Conservation (phyloP, 148 eudicot species). For the Rhododendron simsii region DNA sequence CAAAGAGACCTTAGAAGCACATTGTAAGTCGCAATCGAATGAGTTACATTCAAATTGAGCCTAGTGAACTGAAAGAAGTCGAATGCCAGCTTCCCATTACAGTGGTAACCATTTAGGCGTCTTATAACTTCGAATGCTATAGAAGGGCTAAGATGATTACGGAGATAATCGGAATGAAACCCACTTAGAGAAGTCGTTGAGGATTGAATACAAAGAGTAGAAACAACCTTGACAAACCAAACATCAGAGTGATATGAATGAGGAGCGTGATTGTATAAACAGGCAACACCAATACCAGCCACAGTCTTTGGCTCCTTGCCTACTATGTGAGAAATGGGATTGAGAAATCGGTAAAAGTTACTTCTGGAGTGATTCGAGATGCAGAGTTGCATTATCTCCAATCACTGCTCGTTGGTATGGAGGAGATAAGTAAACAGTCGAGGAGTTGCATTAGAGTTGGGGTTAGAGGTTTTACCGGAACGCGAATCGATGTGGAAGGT, state of each 20-base stretch:
- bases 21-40: constrained; percentile 36
- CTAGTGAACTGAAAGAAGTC: constrained; percentile 50
- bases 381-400: constrained; percentile 33
- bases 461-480: too few relatives aligned
- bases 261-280: constrained; percentile 9
- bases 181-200: constrained; percentile 24
- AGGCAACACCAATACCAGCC: constrained; percentile 13
- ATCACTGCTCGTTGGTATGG: not conserved
- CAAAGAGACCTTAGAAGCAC: constrained; percentile 58
- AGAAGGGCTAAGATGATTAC: constrained; percentile 34
- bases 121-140: constrained; percentile 54
- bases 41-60: constrained; percentile 41
- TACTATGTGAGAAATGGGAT: not conserved
- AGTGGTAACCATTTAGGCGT: constrained; percentile 17
- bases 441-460: not conserved
- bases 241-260: constrained; percentile 7
- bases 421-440: not conserved
- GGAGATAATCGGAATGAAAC: constrained; percentile 42
- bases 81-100: constrained; percentile 54
- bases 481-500: too few relatives aligned
- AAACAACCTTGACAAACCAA: constrained; percentile 77
- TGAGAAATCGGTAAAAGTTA: not conserved
- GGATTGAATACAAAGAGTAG: constrained; percentile 44
- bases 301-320: constrained; percentile 22
- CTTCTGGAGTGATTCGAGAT: constrained; percentile 1